Percentiles rank a stretch among this genome's conserved stretches.
These are phyloP conservation scores for Colletotrichum siamense DNA, from an alignment of 2,329 filamentous ascomycete genomes.

Conservation along the genomic window DNA sequence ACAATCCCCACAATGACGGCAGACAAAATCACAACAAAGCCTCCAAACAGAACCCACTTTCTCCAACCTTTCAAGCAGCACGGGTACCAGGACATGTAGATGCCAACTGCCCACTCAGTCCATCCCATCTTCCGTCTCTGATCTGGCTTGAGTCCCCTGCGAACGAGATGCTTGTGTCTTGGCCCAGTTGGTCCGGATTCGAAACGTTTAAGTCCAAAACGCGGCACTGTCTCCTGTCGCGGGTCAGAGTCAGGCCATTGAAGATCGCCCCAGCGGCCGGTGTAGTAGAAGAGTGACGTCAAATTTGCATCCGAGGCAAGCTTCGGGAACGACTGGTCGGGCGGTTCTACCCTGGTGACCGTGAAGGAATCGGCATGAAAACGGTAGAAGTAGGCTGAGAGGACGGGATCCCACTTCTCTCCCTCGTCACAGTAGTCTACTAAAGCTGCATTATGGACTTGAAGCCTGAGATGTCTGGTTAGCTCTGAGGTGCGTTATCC, in stretches of 20 bases:
- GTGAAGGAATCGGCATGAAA: constrained; percentile 30
- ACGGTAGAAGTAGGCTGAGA: constrained; percentile 40
- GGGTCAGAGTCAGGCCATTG: constrained; percentile 34
- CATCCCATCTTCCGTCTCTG: constrained; percentile 26
- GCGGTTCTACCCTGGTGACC: constrained; percentile 22
- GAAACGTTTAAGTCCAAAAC: constrained; percentile 37
- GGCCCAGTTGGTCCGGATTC: constrained; percentile 37
- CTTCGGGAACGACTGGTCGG: background rate
- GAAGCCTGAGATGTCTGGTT: constrained; percentile 25
- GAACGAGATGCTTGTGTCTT: constrained; percentile 34
- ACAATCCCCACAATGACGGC: background rate
- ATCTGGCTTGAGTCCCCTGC: constrained; percentile 36
- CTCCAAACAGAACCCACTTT: constrained; percentile 28
- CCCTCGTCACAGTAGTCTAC: constrained; percentile 39
- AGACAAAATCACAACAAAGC: constrained; percentile 19
- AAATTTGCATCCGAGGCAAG: constrained; percentile 26
- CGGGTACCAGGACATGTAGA: constrained; percentile 36
- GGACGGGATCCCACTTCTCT: constrained; percentile 36
- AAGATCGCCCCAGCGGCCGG: constrained; percentile 37
- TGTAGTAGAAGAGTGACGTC: constrained; percentile 39
- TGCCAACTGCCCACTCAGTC: constrained; percentile 30
- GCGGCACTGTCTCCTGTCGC: constrained; percentile 33
- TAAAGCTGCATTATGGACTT: constrained; percentile 36
- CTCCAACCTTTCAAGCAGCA: constrained; percentile 40
- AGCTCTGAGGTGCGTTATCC: background rate